Base-by-base conservation (phyloP, 257 asterid genomes). In the Capsicum baccatum region DNA sequence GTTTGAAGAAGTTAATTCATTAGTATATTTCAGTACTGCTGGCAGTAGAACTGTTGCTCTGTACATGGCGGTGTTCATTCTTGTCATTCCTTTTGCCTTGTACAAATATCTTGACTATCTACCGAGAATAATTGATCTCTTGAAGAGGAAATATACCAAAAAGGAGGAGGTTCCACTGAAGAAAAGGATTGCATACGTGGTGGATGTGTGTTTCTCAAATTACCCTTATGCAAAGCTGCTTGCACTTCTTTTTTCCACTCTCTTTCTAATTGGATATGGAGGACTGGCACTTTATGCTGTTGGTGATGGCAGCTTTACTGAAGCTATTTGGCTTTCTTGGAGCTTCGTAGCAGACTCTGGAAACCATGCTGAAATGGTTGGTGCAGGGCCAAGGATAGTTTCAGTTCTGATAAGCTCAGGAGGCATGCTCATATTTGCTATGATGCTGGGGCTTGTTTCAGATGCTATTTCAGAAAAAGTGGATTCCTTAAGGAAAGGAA, bases 391-490 rank as follows among this genome's bases (percentile, higher is more conserved):
- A 33, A 89, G 98, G 86, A 89, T 96, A 58, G 99, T 96, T 88
- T 93, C 99, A 21, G 99, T 96, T 83, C 94, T 97, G 83, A 92
- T 96, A 89, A 96, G 92, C 87, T 90, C 99, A 37, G 98, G 99
- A 80, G 99, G 98, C 87, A 96, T 96, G 99, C 98, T 96, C 79
- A 93, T 96, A 89, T 96, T 96, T 90, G 99, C 99, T 84, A 96
- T 96, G 99, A 96, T 96, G 99, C 89, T 96, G 83, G 99, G 99
- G 84, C 99, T 96, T 83, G 98, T 96, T 89, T 96, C 99, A 26
- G 99, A 96, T 93, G 97, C 99, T 86, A 96, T 96, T 68, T 96
- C 99, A 11, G 98, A 96, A 89, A 96, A 96, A 90, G 98, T 96
- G 86, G 99, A 96, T 89, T 96, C 99, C 1, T 83, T 96, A 85